Percentiles rank a stretch among this genome's conserved stretches.
These are phyloP conservation scores for Daedaleopsis nitida DNA, from an alignment of 768 basidiomycete species.

Conservation along the genomic window DNA sequence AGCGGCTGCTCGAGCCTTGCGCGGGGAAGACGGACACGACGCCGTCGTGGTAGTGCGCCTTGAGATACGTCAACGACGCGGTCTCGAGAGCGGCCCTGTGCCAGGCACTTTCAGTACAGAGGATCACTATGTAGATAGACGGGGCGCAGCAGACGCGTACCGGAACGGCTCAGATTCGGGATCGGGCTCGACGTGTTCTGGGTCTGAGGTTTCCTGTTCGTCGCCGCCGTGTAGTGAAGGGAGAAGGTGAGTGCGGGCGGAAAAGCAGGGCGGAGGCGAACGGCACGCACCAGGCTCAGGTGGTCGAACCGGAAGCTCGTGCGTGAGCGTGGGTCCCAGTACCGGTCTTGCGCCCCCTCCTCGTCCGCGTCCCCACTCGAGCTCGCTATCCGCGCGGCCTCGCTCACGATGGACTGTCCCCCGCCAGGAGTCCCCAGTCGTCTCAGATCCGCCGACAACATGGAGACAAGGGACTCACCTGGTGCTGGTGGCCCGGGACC, in stretches of 20 bases:
- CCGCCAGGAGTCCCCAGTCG: too few species aligned
- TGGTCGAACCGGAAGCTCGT: slow-evolving; percentile 86
- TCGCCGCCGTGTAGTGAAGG: too few species aligned
- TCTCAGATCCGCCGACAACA: neutral
- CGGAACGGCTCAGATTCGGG: slow-evolving; percentile 74
- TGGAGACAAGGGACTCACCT: slow-evolving; percentile 49
- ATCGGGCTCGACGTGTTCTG: slow-evolving; percentile 61
- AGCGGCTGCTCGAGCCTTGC: slow-evolving; percentile 46
- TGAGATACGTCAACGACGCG: slow-evolving; percentile 65
- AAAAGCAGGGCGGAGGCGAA: neutral
- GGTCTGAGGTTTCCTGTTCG: slow-evolving; percentile 74
- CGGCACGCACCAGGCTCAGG: slow-evolving; percentile 65
- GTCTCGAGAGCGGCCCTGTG: slow-evolving; percentile 70
- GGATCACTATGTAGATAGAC: too few species aligned
- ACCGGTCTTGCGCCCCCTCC: slow-evolving; percentile 61
- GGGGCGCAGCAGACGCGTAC: slow-evolving; percentile 44
- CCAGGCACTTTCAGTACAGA: neutral
- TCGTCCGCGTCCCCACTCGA: slow-evolving; percentile 27
- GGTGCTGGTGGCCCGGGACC: slow-evolving; percentile 74
- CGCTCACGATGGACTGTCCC: slow-evolving; percentile 78
- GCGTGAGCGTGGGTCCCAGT: slow-evolving; percentile 81
- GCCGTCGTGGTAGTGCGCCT: slow-evolving; percentile 83
- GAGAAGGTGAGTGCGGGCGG: neutral
- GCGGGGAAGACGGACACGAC: slow-evolving; percentile 72
- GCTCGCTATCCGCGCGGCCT: slow-evolving; percentile 53